A percentile compares a stretch with the other conserved stretches of the same genome.
Evolutionary conservation across 2,329 filamentous ascomycete genomes (phyloP).

Genomic region (Hawksworthiomyces lignivorus): DNA sequence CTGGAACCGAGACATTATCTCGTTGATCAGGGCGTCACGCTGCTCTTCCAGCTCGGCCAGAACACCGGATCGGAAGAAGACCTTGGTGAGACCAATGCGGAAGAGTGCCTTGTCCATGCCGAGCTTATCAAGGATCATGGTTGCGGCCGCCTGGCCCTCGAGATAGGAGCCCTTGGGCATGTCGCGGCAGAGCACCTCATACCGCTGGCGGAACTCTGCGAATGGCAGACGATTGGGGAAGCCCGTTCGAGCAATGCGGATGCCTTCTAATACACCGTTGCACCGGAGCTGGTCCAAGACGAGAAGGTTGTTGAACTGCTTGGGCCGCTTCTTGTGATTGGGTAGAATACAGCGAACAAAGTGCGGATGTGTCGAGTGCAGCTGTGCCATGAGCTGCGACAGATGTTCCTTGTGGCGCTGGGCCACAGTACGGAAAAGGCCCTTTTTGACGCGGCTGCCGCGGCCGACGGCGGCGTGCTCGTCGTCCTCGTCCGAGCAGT

Average conservation of each 20-base stretch:
- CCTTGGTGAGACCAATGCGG: slow-evolving; percentile 90
- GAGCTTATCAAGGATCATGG: slow-evolving; percentile 82
- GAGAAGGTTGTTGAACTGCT: slow-evolving; percentile 84
- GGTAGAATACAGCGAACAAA: slow-evolving; percentile 97
- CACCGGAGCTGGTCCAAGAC: slow-evolving; percentile 96
- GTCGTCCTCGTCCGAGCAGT: slow-evolving; percentile 76
- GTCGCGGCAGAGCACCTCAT: slow-evolving; percentile 77
- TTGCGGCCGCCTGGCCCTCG: slow-evolving; percentile 79
- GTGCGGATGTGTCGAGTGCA: slow-evolving; percentile 94
- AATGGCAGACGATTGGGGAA: slow-evolving; percentile 93
- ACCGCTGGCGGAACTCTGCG: slow-evolving; percentile 87
- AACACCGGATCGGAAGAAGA: slow-evolving; percentile 95
- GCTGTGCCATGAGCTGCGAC: slow-evolving; percentile 88
- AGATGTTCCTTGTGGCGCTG: slow-evolving; percentile 97
- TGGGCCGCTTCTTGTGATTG: slow-evolving; percentile 95
- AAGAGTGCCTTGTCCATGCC: slow-evolving; percentile 79
- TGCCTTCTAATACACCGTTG: slow-evolving; percentile 98
- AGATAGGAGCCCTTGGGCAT: slow-evolving; percentile 46
- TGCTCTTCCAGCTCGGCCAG: slow-evolving; percentile 95
- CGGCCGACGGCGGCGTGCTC: slow-evolving; percentile 49
- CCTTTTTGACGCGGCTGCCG: slow-evolving; percentile 85
- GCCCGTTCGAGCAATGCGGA: slow-evolving; percentile 90
- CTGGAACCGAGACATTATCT: slow-evolving; percentile 92
- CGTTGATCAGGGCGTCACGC: slow-evolving; percentile 81
- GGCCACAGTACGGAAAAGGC: slow-evolving; percentile 90